These are phyloP conservation scores for Ettlia oleoabundans DNA, from an alignment of 139 green algal species.

Conservation along the genomic window DNA sequence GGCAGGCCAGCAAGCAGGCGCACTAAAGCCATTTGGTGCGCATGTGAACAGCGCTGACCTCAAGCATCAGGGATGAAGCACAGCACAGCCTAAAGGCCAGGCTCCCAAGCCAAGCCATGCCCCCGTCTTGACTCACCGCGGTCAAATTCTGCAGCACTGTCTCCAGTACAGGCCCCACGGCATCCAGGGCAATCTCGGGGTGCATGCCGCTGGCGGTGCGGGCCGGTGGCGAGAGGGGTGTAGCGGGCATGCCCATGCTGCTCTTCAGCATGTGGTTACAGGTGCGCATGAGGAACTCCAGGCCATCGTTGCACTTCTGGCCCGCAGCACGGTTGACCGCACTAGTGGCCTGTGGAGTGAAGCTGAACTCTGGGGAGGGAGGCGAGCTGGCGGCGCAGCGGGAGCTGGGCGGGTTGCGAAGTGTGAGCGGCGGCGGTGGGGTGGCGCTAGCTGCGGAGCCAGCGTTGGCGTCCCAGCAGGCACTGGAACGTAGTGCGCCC, in stretches of 20 bases:
- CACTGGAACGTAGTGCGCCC: not conserved
- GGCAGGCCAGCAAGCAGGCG: not conserved
- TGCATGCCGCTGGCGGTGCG: not conserved
- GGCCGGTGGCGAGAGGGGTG: conserved; percentile 25
- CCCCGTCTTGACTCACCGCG: conserved; percentile 17
- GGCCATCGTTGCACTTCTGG: conserved; percentile 7
- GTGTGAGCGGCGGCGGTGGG: not conserved
- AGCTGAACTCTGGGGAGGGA: conserved; percentile 34
- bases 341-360: conserved; percentile 14
- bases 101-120: too few species aligned
- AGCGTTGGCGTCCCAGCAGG: not conserved
- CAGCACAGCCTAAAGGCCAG: too few species aligned
- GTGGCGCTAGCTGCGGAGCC: not conserved
- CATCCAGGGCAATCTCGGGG: conserved; percentile 66
- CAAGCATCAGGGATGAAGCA: too few species aligned
- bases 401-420: not conserved
- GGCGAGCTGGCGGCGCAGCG: too few species aligned
- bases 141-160: conserved; percentile 76
- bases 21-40: too few species aligned
- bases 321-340: not conserved
- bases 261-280: conserved; percentile 45
- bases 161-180: conserved; percentile 78
- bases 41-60: too few species aligned
- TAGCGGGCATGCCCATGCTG: conserved; percentile 41
- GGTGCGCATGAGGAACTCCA: conserved; percentile 42